These are phyloP conservation scores for Chlamydomonas applanata DNA, from an alignment of 139 green algal genomes.

Conservation along the genomic window DNA sequence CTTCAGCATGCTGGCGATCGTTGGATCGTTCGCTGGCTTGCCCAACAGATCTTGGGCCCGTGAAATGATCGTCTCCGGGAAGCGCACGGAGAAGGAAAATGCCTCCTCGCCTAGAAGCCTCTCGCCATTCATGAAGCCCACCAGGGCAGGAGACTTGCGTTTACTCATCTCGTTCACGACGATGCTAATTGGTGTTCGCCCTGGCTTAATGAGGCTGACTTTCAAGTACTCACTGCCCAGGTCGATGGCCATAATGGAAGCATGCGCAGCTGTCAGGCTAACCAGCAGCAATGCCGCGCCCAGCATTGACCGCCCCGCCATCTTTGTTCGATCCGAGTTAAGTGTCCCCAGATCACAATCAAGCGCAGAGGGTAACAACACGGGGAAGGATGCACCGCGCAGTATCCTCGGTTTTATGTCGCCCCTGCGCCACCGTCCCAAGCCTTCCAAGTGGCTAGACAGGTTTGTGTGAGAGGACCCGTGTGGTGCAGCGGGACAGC, in stretches of 20 bases:
- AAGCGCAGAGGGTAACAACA: no score
- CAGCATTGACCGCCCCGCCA: no score
- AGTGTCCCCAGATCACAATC: no score
- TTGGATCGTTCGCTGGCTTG: conserved; percentile 42
- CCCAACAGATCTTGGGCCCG: conserved; percentile 83
- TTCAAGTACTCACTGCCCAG: conserved; percentile 92
- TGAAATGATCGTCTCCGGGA: conserved; percentile 75
- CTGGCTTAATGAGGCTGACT: conserved; percentile 86
- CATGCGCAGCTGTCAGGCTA: conserved; percentile 7
- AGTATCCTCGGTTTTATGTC: no score
- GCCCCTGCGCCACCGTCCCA: no score
- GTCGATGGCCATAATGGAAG: conserved; percentile 83
- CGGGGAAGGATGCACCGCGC: no score
- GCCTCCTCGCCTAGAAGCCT: conserved; percentile 93
- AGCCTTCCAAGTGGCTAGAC: no score
- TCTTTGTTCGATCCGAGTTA: no score
- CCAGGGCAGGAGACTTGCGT: conserved; percentile 84
- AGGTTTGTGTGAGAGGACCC: no score
- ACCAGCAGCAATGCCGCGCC: no score
- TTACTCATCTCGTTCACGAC: conserved; percentile 96
- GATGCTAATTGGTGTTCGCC: conserved; percentile 77
- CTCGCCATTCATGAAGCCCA: conserved; percentile 84
- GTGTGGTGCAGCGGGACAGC: no score
- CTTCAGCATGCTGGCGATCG: conserved; percentile 46
- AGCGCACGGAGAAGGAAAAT: conserved; percentile 62